phyloP scores from a whole-genome alignment of 2,329 filamentous ascomycete species.

The Colletotrichum destructivum region DNA sequence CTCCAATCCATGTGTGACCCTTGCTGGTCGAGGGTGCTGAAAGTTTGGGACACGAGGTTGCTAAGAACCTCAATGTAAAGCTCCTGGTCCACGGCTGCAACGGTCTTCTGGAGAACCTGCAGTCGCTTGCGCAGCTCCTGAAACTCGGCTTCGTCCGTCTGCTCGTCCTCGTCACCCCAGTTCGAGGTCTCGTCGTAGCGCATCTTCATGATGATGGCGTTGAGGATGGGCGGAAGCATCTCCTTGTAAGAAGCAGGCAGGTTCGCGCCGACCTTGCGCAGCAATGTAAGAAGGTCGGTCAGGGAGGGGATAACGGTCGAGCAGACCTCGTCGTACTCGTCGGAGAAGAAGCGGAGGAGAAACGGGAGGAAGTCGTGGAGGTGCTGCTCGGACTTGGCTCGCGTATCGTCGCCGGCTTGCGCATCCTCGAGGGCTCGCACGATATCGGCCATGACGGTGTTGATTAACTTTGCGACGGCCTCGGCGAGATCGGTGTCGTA shows the following conservation, averaged over 20 bases:
- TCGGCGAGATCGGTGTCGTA: constrained; percentile 98
- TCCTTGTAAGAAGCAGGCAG: constrained; percentile 83
- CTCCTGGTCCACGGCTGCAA: constrained; percentile 88
- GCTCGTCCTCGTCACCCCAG: constrained; percentile 94
- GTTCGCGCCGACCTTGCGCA: constrained; percentile 80
- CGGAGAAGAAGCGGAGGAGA: constrained; percentile 93
- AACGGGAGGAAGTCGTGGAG: constrained; percentile 88
- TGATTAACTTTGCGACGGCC: constrained; percentile 94
- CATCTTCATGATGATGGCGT: constrained; percentile 96
- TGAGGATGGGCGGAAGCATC: constrained; percentile 89
- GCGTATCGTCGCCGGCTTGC: constrained; percentile 73
- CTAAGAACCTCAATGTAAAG: constrained; percentile 92
- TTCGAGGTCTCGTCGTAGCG: constrained; percentile 94
- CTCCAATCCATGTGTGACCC: constrained; percentile 89
- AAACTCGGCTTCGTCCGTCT: constrained; percentile 97
- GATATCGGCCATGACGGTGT: constrained; percentile 89
- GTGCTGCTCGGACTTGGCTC: constrained; percentile 83
- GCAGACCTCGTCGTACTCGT: constrained; percentile 98
- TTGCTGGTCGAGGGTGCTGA: constrained; percentile 83
- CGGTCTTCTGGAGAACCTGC: constrained; percentile 91
- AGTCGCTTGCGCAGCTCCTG: constrained; percentile 92
- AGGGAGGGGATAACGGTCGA: constrained; percentile 94
- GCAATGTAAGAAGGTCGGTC: constrained; percentile 91
- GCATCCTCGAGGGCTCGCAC: constrained; percentile 85
- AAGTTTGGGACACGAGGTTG: constrained; percentile 88